Percentiles rank a stretch among this genome's conserved stretches.
phyloP scores from a whole-genome alignment of 1,139 yeast genomes.

The Scheffersomyces quercinus region DNA sequence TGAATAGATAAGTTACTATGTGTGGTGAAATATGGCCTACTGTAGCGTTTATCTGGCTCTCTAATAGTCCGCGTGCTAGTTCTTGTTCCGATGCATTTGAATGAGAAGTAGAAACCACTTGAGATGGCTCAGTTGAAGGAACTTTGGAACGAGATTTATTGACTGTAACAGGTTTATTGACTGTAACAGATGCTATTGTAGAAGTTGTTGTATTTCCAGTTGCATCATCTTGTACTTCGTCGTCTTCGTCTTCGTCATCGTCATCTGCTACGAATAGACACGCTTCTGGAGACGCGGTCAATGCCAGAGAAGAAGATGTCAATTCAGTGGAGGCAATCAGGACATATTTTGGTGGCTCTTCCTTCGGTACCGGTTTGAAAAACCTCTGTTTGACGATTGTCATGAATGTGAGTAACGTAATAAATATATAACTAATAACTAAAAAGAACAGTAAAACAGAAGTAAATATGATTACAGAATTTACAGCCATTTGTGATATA shows the following conservation, averaged over 20 bases:
- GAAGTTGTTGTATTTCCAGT: not conserved
- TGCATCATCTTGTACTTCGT: conserved; percentile 2
- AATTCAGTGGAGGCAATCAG: too few relatives aligned
- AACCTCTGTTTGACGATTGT: not conserved
- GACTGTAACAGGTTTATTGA: too few relatives aligned
- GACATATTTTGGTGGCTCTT: not conserved
- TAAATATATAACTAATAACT: not conserved
- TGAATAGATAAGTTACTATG: conserved; percentile 19
- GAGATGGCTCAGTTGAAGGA: too few relatives aligned
- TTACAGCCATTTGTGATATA: not conserved
- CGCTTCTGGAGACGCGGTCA: conserved; percentile 1
- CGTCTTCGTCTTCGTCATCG: conserved; percentile 11
- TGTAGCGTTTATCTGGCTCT: conserved; percentile 18
- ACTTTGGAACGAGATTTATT: too few relatives aligned
- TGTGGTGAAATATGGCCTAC: conserved; percentile 24
- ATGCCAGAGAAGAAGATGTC: not conserved
- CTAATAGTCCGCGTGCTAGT: conserved; percentile 16
- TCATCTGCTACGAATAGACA: conserved; percentile 21
- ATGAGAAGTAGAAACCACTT: too few relatives aligned
- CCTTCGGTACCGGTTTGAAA: not conserved
- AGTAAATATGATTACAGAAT: not conserved
- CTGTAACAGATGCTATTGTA: too few relatives aligned
- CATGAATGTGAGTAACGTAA: not conserved
- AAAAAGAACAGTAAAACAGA: not conserved
- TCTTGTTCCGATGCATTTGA: not conserved